Evolutionary conservation across 768 basidiomycete genomes (phyloP), one percentile per base, ranked within the genome.

Genomic region (Amanita inopinata): DNA sequence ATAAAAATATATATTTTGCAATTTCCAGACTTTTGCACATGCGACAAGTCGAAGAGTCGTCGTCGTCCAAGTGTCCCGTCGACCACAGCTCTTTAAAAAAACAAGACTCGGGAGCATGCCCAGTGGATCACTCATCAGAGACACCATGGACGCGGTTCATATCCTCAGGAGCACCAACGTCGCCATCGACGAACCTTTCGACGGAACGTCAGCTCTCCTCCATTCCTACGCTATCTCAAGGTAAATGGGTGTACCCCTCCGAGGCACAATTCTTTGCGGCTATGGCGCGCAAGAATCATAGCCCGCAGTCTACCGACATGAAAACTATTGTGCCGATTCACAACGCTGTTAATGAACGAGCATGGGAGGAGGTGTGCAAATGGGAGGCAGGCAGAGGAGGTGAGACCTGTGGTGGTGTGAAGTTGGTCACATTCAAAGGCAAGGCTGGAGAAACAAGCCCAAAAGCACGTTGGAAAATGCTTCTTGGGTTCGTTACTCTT

Each of bases 211-310:
- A 89, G 58, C 69, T 74, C 20, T 96, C 92, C 4, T 86, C 88
- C 19, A 98, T 98, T 57, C 94, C 94, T 12, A 78, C 80, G 53
- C 58, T 65, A 14, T 61, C 69, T 31, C 76, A 78, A 37, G 72
- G 70, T 32, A 83, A 90, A 44, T 99, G 96, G 96, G 86, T 96
- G 36, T 99, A 99, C 62, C 96, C 96, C 17, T 97, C 94, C 14
- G 90, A 97, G 58, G 78, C 85, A n/a, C 94, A 97, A 63, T 99
- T 99, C 71, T 98, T 86, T 61, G 72, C 85, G n/a, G 94, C 96
- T 14, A 92, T 99, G 83, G 76, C 80, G 45, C 79, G 94, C 46
- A 98, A 98, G 65, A 80, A 96, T 53, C 88, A 96, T 59, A 78
- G 83, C 42, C 93, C 93, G 3, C 72, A 80, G 22, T 73, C 83